Conservation (phyloP, 257 asterid species). For the Nicotiana otophora region DNA sequence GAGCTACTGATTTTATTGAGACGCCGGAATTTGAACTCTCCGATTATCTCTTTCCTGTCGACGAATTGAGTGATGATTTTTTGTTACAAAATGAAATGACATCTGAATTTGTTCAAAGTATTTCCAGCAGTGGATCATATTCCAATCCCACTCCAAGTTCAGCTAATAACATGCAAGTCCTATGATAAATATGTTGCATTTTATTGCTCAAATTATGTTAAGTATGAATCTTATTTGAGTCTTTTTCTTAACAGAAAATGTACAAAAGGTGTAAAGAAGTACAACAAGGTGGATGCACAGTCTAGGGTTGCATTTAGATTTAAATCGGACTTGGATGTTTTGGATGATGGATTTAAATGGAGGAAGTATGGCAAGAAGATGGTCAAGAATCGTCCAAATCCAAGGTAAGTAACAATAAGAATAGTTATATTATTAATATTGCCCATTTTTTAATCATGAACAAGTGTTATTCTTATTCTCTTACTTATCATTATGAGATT, state of each 20-base stretch:
- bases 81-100: background rate
- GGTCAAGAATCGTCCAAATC: constrained; percentile 27
- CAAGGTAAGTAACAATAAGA: constrained; percentile 16
- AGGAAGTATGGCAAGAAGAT: constrained; percentile 30
- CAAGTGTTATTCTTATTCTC: too few relatives aligned
- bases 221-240: background rate
- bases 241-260: background rate
- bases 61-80: background rate
- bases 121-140: constrained; percentile 1
- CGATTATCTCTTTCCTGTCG: constrained; percentile 5
- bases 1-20: background rate
- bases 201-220: background rate
- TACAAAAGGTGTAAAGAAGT: constrained; percentile 8
- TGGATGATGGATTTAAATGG: constrained; percentile 34
- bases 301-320: constrained; percentile 19
- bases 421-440: background rate
- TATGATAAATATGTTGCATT: background rate
- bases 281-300: background rate
- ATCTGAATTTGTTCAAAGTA: background rate
- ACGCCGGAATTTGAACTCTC: background rate
- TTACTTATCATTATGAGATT: too few relatives aligned
- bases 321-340: constrained; percentile 19
- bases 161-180: constrained; percentile 18
- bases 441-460: background rate
- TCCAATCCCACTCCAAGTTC: constrained; percentile 2